Evolutionary conservation across 176 grass and related monocot genomes (phyloP), one percentile per base, ranked within the genome.

Genomic region (Carex scoparia): DNA sequence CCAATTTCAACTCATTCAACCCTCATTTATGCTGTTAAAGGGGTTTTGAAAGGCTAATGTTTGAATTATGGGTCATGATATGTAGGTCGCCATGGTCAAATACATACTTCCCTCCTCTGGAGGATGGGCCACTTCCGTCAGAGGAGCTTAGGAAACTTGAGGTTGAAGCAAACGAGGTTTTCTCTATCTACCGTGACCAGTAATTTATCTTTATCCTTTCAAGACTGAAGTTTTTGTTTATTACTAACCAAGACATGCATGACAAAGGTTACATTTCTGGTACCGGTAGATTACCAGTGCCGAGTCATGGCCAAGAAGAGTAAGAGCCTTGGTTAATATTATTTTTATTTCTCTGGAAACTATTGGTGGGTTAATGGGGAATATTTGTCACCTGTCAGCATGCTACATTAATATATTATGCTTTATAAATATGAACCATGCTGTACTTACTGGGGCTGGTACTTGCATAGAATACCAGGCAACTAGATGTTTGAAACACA

Each of bases 61-160:
- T n/a, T 69, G 32, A 79, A 7, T 61, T 68, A 63, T 62, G 72
- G 1, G 38, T 71, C 9, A 63, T 87, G 30, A 84, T 65, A 57
- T 88, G 69, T 90, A 99, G 97, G 85, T 99, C 97, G 31, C 97
- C 97, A 58, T 99, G 97, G 97, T 92, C 93, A 19, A 99, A 99
- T 85, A 91, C 81, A 88, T 99, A 96, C 51, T 85, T 91, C 5
- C 97, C 97, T 64, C 87, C 91, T 85, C 82, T 99, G 65, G 97
- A 99, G 84, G 97, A 99, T 81, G 97, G 97, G 38, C 87, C 91
- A 44, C 81, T 99, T 86, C 97, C 93, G 10, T 95, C 91, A 8
- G 61, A 84, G 35, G 87, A 89, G 67, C 87, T 99, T 81, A 88
- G 91, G 81, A 89, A 86, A 86, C 94, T 99, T 70, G 97, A 99